phyloP scores from a whole-genome alignment of 2,329 filamentous ascomycete species.

The Xylaria sp. region DNA sequence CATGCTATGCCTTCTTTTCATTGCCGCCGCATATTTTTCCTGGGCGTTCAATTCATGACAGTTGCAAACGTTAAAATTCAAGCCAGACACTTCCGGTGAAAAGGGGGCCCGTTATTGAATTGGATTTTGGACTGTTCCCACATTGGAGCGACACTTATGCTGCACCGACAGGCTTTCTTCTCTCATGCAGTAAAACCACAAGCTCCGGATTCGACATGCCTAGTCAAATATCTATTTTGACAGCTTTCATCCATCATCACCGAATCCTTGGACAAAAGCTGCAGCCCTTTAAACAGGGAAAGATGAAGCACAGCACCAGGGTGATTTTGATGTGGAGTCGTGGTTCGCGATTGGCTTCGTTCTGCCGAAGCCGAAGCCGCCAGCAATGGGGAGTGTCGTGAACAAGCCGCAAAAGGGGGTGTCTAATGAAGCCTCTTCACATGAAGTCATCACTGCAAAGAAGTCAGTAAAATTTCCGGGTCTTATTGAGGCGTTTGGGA shows the following conservation, averaged over 20 bases:
- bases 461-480: conserved; percentile 1
- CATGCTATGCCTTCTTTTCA: neutral
- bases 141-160: conserved; percentile 1
- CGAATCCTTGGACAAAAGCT: conserved; percentile 11
- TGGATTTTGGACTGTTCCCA: neutral
- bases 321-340: conserved; percentile 5
- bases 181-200: conserved; percentile 9
- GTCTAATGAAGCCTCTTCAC: conserved; percentile 43
- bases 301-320: conserved; percentile 10
- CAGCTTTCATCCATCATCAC: conserved; percentile 16
- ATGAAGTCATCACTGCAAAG: conserved; percentile 62
- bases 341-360: neutral
- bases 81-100: neutral
- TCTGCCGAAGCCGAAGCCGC: conserved; percentile 9
- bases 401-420: conserved; percentile 18
- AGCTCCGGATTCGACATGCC: conserved; percentile 15
- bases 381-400: conserved; percentile 7
- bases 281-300: conserved; percentile 1
- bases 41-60: neutral
- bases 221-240: neutral
- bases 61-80: conserved; percentile 3
- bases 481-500: neutral
- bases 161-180: neutral
- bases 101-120: neutral
- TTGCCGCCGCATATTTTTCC: neutral